Base-by-base conservation (phyloP, 2,329 filamentous ascomycete genomes). In the Phaeoacremonium minimum region DNA sequence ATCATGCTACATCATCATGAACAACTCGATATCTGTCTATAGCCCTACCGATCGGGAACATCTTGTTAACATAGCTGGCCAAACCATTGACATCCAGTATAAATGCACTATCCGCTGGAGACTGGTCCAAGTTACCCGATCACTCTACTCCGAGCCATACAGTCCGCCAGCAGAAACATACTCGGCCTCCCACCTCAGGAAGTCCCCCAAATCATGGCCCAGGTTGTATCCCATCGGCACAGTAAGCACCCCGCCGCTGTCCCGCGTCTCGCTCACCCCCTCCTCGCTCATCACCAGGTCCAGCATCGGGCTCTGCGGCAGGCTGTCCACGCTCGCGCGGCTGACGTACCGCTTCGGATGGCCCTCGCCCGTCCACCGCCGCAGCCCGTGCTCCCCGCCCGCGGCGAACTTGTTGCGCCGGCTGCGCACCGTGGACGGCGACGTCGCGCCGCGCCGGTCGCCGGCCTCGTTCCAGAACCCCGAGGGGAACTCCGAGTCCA, bases 191-290 rank as follows among this genome's bases (percentile, higher is more conserved):
- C 75, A 80, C 37, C 59, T 64, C 32, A 81, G 49, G 46, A 77
- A 80, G 42, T 80, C 75, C 2, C 71, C 72, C 28, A 80, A 50
- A 48, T 80, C 77, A 42, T 78, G 72, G 9, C 68, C 67, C 3
- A 81, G 60, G 44, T 81, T 81, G 49, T 71, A 80, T 0, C 75
- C 75, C 76, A 81, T 80, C 1, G 75, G 71, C 36, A 75, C 66
- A n/a, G n/a, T n/a, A n/a, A n/a, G n/a, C 8, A 63, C 51, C 35
- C 64, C 61, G 18, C 59, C 43, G 17, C 52, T 42, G 22, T 50
- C 47, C 18, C 44, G 40, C 18, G 44, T 48, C 29, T 55, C 52
- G 44, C 58, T 51, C 36, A 63, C 56, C n/a, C 58, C 63, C 29
- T 61, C 58, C 16, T 60, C 61, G 22, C 56, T 58, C 33, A 61